These are phyloP conservation scores for Omphalea diandra DNA, from an alignment of 441 rosid genomes.

Conservation along the genomic window DNA sequence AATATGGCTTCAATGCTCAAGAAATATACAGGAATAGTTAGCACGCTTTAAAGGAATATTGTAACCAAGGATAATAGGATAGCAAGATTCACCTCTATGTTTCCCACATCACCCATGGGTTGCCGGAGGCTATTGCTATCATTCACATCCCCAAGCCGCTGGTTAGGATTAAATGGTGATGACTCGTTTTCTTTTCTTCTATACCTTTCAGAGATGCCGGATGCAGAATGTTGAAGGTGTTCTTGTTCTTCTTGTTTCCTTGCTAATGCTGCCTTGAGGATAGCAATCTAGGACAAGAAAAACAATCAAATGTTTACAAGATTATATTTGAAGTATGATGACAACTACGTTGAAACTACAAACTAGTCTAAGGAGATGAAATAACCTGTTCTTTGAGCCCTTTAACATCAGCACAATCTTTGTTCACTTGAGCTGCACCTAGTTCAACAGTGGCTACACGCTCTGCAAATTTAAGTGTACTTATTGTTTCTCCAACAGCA, in stretches of 20 bases:
- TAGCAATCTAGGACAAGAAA: slow-evolving; percentile 53
- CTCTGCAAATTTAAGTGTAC: slow-evolving; percentile 91
- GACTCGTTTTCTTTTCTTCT: slow-evolving; percentile 50
- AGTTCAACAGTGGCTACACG: slow-evolving; percentile 88
- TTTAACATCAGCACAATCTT: slow-evolving; percentile 65
- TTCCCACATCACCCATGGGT: slow-evolving; percentile 66
- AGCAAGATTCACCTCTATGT: slow-evolving; percentile 59
- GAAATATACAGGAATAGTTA: background rate
- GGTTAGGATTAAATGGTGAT: slow-evolving; percentile 42
- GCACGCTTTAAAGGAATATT: background rate
- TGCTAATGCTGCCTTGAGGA: slow-evolving; percentile 78
- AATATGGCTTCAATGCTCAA: background rate
- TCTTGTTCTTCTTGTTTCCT: slow-evolving; percentile 66
- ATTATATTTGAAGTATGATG: background rate
- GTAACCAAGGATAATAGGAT: slow-evolving; percentile 3
- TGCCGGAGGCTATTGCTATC: slow-evolving; percentile 44
- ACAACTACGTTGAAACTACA: background rate
- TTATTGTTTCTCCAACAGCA: slow-evolving; percentile 78
- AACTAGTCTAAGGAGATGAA: slow-evolving; percentile 7
- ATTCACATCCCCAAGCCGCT: slow-evolving; percentile 34
- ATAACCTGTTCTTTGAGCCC: slow-evolving; percentile 82
- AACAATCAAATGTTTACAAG: slow-evolving; percentile 13
- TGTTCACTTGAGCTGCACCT: slow-evolving; percentile 84
- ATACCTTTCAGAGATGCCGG: slow-evolving; percentile 49
- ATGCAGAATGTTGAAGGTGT: slow-evolving; percentile 36